Evolutionary conservation across 2,329 filamentous ascomycete species (phyloP).

Genomic region (Xylaria sp.): DNA sequence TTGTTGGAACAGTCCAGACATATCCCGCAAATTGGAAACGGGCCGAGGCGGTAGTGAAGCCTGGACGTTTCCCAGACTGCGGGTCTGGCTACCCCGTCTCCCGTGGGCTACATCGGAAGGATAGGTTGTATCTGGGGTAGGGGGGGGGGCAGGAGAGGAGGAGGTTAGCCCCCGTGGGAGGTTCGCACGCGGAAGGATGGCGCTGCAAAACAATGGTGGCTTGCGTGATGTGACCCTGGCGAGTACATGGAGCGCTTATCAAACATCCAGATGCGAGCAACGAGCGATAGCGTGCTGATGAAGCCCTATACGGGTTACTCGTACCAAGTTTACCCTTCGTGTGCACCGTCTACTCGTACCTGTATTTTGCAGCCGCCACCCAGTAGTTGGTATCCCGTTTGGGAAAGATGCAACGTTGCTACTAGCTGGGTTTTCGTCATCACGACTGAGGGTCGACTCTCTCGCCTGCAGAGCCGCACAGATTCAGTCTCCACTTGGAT

Average conservation of each 20-base stretch:
- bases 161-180: conserved; percentile 6
- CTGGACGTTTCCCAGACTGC: conserved; percentile 11
- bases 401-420: background rate
- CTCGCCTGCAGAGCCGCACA: conserved; percentile 9
- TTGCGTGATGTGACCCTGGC: conserved; percentile 15
- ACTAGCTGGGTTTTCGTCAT: background rate
- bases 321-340: background rate
- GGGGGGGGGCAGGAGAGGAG: conserved; percentile 5
- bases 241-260: conserved; percentile 10
- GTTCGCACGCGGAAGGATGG: conserved; percentile 3
- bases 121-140: conserved; percentile 11
- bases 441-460: background rate
- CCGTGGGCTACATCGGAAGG: conserved; percentile 13
- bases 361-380: background rate
- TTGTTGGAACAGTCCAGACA: conserved; percentile 12
- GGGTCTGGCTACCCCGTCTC: conserved; percentile 14
- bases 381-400: background rate
- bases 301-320: conserved; percentile 2
- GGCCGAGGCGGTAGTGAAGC: conserved; percentile 10
- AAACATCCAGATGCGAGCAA: conserved; percentile 8
- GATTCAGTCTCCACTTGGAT: background rate
- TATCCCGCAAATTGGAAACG: conserved; percentile 10
- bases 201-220: conserved; percentile 13
- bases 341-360: background rate
- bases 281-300: conserved; percentile 1